Evolutionary conservation across 169 alveolate species (phyloP).

Genomic region (Plasmodium adleri): DNA sequence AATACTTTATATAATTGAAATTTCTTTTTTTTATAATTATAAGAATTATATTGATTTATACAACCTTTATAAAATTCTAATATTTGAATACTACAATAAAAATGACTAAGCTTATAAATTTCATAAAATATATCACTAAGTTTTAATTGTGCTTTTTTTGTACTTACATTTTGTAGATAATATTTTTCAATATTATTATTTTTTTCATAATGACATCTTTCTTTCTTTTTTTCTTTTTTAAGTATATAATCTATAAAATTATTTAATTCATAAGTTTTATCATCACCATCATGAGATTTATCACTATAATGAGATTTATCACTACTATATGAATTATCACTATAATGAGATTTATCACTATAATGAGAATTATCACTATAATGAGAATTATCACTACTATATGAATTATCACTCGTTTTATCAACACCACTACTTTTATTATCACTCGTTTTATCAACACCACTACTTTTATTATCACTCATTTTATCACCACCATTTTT

Average conservation of each 20-base stretch:
- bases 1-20: constrained; percentile 29
- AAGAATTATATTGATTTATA: constrained; percentile 50
- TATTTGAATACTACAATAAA: constrained; percentile 45
- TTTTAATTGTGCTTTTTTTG: constrained; percentile 16
- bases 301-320: too few species aligned
- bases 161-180: constrained; percentile 8
- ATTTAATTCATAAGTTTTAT: too few species aligned
- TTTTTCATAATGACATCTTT: background rate
- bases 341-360: too few species aligned
- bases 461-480: background rate
- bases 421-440: too few species aligned
- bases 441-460: too few species aligned
- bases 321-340: too few species aligned
- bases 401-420: too few species aligned
- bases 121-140: constrained; percentile 32
- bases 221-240: background rate
- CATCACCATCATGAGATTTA: too few species aligned
- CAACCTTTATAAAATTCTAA: constrained; percentile 50
- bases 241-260: background rate
- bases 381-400: too few species aligned
- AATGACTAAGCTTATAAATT: constrained; percentile 54
- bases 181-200: constrained; percentile 20
- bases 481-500: background rate
- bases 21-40: constrained; percentile 23
- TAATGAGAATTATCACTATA: too few species aligned